A percentile compares a stretch with the other conserved stretches of the same genome.
Evolutionary conservation across 2,329 filamentous ascomycete genomes (phyloP).

Genomic region (Cordyceps farinosa): DNA sequence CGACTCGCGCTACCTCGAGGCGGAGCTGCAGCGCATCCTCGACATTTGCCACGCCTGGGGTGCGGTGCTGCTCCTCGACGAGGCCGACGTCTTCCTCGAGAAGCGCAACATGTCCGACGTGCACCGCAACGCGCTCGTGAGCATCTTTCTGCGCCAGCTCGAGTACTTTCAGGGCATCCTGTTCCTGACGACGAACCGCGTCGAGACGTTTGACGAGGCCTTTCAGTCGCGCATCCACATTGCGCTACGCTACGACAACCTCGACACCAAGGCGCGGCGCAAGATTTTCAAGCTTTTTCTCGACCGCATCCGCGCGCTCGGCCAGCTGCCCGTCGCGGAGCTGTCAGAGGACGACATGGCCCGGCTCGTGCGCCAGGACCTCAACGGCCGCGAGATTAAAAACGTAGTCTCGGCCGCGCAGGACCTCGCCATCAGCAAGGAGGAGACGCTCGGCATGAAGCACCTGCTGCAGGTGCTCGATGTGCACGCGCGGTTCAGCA

Average conservation of each 20-base stretch:
- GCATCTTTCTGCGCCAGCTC: slow-evolving; percentile 78
- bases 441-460: slow-evolving; percentile 66
- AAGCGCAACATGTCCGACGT: slow-evolving; percentile 79
- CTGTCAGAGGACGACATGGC: slow-evolving; percentile 68
- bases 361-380: slow-evolving; percentile 61
- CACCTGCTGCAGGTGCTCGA: slow-evolving; percentile 82
- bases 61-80: slow-evolving; percentile 78
- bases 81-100: slow-evolving; percentile 81
- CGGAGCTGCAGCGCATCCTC: slow-evolving; percentile 76
- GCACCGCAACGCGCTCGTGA: slow-evolving; percentile 79
- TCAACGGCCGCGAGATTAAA: slow-evolving; percentile 72
- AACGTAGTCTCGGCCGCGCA: slow-evolving; percentile 82
- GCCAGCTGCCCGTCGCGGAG: slow-evolving; percentile 55
- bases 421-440: slow-evolving; percentile 74
- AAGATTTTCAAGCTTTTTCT: slow-evolving; percentile 84
- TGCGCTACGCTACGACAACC: slow-evolving; percentile 73
- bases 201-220: slow-evolving; percentile 84
- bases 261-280: slow-evolving; percentile 68
- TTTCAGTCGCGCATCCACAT: slow-evolving; percentile 88
- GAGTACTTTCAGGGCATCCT: slow-evolving; percentile 93
- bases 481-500: slow-evolving; percentile 77
- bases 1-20: slow-evolving; percentile 68
- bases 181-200: slow-evolving; percentile 85
- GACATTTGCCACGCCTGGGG: slow-evolving; percentile 85
- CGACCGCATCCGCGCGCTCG: slow-evolving; percentile 63